Percentiles rank a stretch among this genome's conserved stretches.
These are phyloP conservation scores for Alternaria atra DNA, from an alignment of 2,329 filamentous ascomycete species.

Conservation along the genomic window DNA sequence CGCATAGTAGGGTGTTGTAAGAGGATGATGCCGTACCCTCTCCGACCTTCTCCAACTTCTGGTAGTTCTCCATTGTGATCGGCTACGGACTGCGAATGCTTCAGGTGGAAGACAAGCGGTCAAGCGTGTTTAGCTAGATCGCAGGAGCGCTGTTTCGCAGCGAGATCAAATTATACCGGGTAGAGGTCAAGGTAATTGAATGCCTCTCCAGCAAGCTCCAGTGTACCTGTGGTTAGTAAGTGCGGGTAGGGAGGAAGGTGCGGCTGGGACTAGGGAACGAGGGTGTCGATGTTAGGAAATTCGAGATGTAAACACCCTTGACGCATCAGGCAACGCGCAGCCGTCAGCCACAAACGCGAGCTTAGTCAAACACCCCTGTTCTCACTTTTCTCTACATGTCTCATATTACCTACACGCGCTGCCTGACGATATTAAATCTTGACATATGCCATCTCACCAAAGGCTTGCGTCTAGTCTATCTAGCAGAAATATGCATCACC, in stretches of 20 bases:
- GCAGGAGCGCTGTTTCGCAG: conserved; percentile 4
- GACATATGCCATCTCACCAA: no score
- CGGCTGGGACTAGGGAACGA: conserved; percentile 20
- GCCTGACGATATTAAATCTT: no score
- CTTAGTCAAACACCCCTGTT: conserved; percentile 25
- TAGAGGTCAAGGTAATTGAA: background rate
- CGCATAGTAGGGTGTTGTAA: background rate
- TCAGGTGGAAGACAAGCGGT: conserved; percentile 32
- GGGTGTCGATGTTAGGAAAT: conserved; percentile 32
- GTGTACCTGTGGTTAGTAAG: conserved; percentile 42
- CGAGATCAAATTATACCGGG: background rate
- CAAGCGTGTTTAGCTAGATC: conserved; percentile 15
- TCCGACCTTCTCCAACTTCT: conserved; percentile 95
- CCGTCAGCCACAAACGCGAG: conserved; percentile 34
- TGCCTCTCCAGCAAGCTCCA: conserved; percentile 2
- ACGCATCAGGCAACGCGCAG: conserved; percentile 31
- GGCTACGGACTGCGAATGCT: conserved; percentile 19
- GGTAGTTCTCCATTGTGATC: conserved; percentile 85
- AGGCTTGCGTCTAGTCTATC: background rate
- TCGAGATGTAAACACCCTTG: conserved; percentile 34
- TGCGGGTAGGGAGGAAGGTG: conserved; percentile 11
- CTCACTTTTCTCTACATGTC: background rate
- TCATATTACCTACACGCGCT: background rate
- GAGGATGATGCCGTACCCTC: conserved; percentile 70
- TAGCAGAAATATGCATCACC: conserved; percentile 33